Evolutionary conservation across 495 filamentous ascomycete species (phyloP).

Genomic region (Tuber indicum): DNA sequence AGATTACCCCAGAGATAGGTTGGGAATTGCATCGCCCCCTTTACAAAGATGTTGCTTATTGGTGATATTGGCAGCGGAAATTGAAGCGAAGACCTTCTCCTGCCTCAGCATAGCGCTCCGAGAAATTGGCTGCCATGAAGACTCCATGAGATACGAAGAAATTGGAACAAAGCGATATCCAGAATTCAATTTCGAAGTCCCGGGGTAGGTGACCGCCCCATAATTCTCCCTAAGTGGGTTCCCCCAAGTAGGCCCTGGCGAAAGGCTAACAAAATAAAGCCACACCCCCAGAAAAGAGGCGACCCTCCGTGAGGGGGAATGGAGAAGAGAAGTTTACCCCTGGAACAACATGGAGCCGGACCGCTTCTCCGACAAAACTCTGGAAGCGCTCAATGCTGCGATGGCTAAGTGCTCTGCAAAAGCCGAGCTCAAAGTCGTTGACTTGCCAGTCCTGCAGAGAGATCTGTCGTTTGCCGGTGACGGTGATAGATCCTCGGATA

Average conservation of each 20-base stretch:
- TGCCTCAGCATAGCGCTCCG: conserved; percentile 22
- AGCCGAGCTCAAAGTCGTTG: conserved; percentile 62
- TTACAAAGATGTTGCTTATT: conserved; percentile 24
- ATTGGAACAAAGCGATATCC: conserved; percentile 31
- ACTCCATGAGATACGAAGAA: conserved; percentile 25
- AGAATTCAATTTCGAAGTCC: conserved; percentile 35
- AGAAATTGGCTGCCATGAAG: conserved; percentile 27
- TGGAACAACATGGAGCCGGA: conserved; percentile 91
- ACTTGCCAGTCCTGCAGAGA: conserved; percentile 61
- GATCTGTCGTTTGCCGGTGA: conserved; percentile 38
- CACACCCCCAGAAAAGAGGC: neutral
- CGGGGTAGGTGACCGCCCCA: neutral
- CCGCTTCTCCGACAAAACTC: conserved; percentile 61
- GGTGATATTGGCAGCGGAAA: conserved; percentile 40
- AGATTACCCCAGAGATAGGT: conserved; percentile 29
- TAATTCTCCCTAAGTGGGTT: neutral
- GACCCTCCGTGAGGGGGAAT: conserved; percentile 52
- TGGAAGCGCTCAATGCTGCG: conserved; percentile 60
- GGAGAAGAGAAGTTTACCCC: conserved; percentile 81
- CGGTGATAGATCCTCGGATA: conserved; percentile 35
- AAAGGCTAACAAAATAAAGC: neutral
- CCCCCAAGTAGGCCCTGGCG: neutral
- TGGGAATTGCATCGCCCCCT: conserved; percentile 31
- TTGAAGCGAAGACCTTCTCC: conserved; percentile 50
- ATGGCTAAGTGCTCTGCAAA: conserved; percentile 61